Percentiles rank a stretch among this genome's conserved stretches.
Conservation (phyloP, 2,329 filamentous ascomycete genomes). For the Alternaria incomplexa region DNA sequence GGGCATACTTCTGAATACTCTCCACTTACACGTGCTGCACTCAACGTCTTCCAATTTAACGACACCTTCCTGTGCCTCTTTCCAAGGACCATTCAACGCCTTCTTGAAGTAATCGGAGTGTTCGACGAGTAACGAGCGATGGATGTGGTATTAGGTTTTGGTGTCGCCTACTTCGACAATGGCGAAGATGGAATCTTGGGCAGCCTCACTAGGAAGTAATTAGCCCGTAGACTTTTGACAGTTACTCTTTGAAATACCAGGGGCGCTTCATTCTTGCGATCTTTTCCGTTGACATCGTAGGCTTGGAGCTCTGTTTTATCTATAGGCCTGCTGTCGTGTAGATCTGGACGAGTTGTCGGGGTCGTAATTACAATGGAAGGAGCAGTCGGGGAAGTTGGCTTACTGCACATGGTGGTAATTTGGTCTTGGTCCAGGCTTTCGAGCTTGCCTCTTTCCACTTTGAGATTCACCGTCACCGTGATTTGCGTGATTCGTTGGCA, state of each 20-base stretch:
- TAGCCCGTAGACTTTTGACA: neutral
- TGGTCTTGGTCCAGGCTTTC: neutral
- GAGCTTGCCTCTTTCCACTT: neutral
- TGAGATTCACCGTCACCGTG: neutral
- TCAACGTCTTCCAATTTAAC: slow-evolving; percentile 19
- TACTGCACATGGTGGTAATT: neutral
- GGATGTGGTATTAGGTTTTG: slow-evolving; percentile 9
- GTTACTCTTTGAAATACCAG: neutral
- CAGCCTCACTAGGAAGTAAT: neutral
- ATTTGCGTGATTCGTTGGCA: neutral
- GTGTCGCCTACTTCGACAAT: slow-evolving; percentile 9
- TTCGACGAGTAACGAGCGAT: slow-evolving; percentile 15
- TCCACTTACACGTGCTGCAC: neutral
- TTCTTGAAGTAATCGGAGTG: slow-evolving; percentile 26
- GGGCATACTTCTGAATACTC: neutral
- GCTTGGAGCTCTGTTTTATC: neutral
- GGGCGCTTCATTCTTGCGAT: neutral
- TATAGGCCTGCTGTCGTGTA: neutral
- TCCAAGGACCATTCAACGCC: slow-evolving; percentile 16
- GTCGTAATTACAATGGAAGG: neutral
- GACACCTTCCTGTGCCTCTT: slow-evolving; percentile 13
- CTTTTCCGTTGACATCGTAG: neutral
- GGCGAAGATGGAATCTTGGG: neutral
- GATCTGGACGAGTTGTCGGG: neutral
- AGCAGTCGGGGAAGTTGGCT: neutral